Percentiles rank a stretch among this genome's conserved stretches.
Evolutionary conservation across 192 early-diverging fungal species (phyloP).

Genomic region (Rhizoclosmatium sp.): DNA sequence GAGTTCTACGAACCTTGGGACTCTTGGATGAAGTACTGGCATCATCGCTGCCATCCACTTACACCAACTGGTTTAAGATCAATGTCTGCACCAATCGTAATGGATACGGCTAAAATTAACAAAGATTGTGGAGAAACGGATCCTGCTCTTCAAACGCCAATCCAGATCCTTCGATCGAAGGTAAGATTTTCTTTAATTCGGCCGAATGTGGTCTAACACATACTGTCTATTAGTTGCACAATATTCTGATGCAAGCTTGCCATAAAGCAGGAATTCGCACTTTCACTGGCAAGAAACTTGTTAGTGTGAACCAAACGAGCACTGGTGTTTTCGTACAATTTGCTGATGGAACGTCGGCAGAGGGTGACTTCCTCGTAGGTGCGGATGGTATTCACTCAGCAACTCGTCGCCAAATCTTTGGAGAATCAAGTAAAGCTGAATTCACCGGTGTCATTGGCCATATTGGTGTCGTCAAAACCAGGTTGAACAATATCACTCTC

Average conservation of each 20-base stretch:
- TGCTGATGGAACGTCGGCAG: background rate
- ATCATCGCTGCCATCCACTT: background rate
- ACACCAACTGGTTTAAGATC: slow-evolving; percentile 4
- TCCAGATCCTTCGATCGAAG: slow-evolving; percentile 12
- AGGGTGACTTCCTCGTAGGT: slow-evolving; percentile 28
- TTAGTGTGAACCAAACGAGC: background rate
- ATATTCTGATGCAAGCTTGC: slow-evolving; percentile 6
- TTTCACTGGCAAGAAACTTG: background rate
- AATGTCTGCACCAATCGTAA: slow-evolving; percentile 3
- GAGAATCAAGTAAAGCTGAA: no score
- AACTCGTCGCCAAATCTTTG: no score
- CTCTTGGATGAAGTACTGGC: slow-evolving; percentile 20
- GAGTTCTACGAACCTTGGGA: slow-evolving; percentile 21
- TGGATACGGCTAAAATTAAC: background rate
- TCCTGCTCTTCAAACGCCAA: background rate
- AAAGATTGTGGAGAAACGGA: background rate
- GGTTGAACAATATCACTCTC: no score
- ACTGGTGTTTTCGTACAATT: background rate
- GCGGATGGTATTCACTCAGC: slow-evolving; percentile 21
- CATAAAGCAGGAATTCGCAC: slow-evolving; percentile 18
- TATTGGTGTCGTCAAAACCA: no score
- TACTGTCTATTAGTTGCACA: background rate
- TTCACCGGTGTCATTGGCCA: no score
- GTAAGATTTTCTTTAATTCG: background rate
- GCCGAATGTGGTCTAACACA: no score